Percentiles rank a stretch among this genome's conserved stretches.
Evolutionary conservation across 257 asterid species (phyloP).

Genomic region (Scutellaria galericulata): DNA sequence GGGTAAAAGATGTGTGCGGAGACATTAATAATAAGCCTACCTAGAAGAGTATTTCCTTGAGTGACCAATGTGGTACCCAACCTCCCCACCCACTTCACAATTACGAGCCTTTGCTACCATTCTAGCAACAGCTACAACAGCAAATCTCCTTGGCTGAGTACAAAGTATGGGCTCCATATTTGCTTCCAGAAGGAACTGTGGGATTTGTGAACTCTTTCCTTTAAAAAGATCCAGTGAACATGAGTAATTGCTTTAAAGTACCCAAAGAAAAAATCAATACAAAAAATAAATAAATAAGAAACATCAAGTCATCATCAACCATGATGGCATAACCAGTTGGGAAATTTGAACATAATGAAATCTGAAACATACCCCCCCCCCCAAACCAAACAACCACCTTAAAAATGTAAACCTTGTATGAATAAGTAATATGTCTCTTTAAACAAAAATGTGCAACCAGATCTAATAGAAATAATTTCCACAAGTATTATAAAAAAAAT

Average conservation of each 20-base stretch:
- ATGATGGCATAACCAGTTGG: not conserved
- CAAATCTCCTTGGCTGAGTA: slow-evolving; percentile 98
- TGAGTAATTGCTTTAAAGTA: slow-evolving; percentile 22
- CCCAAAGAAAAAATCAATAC: not conserved
- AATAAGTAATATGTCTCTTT: not conserved
- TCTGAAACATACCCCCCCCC: not conserved
- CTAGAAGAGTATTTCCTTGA: slow-evolving; percentile 77
- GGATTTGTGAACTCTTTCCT: slow-evolving; percentile 98
- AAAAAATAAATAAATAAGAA: not conserved
- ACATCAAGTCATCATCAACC: not conserved
- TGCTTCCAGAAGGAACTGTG: slow-evolving; percentile 83
- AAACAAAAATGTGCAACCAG: not conserved
- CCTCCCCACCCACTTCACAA: slow-evolving; percentile 90
- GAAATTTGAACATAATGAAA: slow-evolving; percentile 1
- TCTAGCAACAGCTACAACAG: slow-evolving; percentile 95
- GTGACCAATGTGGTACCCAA: slow-evolving; percentile 98
- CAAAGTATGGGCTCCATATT: slow-evolving; percentile 86
- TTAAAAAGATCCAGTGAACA: slow-evolving; percentile 27
- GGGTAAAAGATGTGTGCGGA: slow-evolving; percentile 16
- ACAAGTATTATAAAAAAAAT: too few species aligned
- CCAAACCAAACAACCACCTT: too few species aligned
- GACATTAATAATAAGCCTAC: slow-evolving; percentile 47
- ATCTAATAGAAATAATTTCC: too few species aligned
- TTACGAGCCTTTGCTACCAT: slow-evolving; percentile 92
- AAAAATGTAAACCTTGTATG: not conserved